phyloP scores from a whole-genome alignment of 2,329 filamentous ascomycete species.

The Aspergillus cejpii region DNA sequence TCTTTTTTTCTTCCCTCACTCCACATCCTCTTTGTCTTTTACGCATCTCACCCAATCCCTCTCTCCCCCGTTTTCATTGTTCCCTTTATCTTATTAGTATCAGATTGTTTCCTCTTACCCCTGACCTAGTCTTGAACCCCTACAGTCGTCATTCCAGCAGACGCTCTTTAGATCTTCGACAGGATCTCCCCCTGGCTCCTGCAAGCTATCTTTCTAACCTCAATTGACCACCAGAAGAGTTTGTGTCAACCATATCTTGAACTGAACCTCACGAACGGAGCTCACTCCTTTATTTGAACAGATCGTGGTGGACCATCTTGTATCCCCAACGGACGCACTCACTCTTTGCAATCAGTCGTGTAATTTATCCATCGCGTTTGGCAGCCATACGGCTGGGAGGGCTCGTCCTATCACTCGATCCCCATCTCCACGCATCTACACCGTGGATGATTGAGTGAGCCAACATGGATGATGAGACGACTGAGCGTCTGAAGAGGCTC shows the following conservation, averaged over 20 bases:
- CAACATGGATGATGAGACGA: conserved; percentile 12
- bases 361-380: not conserved
- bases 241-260: not conserved
- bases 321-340: not conserved
- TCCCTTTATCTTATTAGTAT: not conserved
- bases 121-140: not conserved
- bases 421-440: not conserved
- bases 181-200: not conserved
- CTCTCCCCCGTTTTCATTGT: not conserved
- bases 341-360: not conserved
- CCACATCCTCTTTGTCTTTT: conserved; percentile 1
- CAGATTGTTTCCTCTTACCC: not conserved
- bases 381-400: not conserved
- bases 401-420: not conserved
- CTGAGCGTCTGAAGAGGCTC: conserved; percentile 21
- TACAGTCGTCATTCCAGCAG: not conserved
- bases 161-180: not conserved
- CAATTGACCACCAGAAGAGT: not conserved
- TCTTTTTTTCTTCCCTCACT: not conserved
- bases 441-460: not conserved
- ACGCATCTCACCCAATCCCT: not conserved
- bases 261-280: not conserved
- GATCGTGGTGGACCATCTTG: not conserved
- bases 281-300: not conserved
- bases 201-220: not conserved